Base-by-base conservation (phyloP, 768 basidiomycete species). In the Tylopilus vinaceipallidus region DNA sequence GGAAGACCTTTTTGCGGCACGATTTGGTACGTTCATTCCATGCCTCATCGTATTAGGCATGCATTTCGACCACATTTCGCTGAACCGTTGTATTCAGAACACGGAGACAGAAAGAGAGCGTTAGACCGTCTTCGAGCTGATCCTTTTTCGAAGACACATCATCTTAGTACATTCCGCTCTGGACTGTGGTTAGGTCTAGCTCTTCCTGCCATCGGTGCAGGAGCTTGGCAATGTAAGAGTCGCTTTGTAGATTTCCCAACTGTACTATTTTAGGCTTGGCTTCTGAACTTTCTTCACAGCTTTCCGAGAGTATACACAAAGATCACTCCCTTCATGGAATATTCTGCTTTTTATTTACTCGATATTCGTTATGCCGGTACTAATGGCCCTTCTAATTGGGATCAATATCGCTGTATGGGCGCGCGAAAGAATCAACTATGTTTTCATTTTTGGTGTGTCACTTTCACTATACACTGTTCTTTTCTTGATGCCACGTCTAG, bases 351-450 rank as follows among this genome's bases (percentile, higher is more conserved):
- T 82, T 56, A 71, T 95, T 19, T 99, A 97, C 62, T 84, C 79
- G 0, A 75, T 85, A 5, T 67, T 95, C 22, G 67, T 83, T 37
- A 65, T 97, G 4, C 93, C 94, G 0, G 74, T 85, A 6, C 53
- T 95, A 3, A 88, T 97, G 60, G 74, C 82, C 2, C 52, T 91
- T 26, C 71, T 97, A 1, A 80, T 98, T 46, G 88, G 91, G 20
- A 49, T 88, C n/a, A 98, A 99, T 63, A 56, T 98, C 5, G 57
- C 84, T 19, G 86, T 85, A 0, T 99, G 90, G 87, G 75, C 81
- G 0, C 68, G 70, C 5, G 73, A 84, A 5, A 77, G 88, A 39
- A 92, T 99, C 58, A 98, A 98, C 63, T 95, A 94, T 59, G 79
- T 84, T 16, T 95, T 98, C 65, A 90, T 95, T 30, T 90, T 95